A percentile compares a stretch with the other conserved stretches of the same genome.
Evolutionary conservation across 1,139 yeast species (phyloP).

Genomic region (Fermentozyma sake): DNA sequence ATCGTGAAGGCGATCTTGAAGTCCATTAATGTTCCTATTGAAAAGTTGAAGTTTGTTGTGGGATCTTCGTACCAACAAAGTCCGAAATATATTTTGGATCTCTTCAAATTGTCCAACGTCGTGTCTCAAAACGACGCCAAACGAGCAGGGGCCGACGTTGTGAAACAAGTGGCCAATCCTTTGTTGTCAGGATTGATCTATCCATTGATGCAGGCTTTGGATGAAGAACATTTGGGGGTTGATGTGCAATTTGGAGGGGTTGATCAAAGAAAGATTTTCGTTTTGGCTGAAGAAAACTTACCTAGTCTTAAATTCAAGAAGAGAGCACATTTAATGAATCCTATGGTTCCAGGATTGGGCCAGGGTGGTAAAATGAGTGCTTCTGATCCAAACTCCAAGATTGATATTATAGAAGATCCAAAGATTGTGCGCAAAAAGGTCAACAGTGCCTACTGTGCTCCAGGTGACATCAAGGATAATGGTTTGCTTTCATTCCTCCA

Average conservation of each 20-base stretch:
- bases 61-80: conserved; percentile 87
- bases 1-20: conserved; percentile 79
- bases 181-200: conserved; percentile 89
- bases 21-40: conserved; percentile 89
- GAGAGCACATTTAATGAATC: conserved; percentile 97
- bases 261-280: conserved; percentile 97
- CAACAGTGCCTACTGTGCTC: conserved; percentile 89
- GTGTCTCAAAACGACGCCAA: conserved; percentile 95
- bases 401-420: conserved; percentile 88
- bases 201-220: conserved; percentile 98
- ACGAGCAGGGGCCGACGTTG: conserved; percentile 99
- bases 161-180: conserved; percentile 94
- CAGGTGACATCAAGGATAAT: conserved; percentile 88
- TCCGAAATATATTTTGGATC: conserved; percentile 78
- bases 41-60: conserved; percentile 72
- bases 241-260: conserved; percentile 99
- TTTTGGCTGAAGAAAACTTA: conserved; percentile 92
- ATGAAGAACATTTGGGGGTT: conserved; percentile 82
- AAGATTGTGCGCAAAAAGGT: conserved; percentile 85
- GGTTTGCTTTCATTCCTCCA: conserved; percentile 86
- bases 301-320: conserved; percentile 87
- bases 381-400: conserved; percentile 96
- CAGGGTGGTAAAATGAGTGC: conserved; percentile 99
- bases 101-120: conserved; percentile 75
- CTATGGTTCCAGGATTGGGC: conserved; percentile 95